Evolutionary conservation across 163 green algal species (phyloP), one percentile per base, ranked within the genome.

Genomic region (Scenedesmus sp.): DNA sequence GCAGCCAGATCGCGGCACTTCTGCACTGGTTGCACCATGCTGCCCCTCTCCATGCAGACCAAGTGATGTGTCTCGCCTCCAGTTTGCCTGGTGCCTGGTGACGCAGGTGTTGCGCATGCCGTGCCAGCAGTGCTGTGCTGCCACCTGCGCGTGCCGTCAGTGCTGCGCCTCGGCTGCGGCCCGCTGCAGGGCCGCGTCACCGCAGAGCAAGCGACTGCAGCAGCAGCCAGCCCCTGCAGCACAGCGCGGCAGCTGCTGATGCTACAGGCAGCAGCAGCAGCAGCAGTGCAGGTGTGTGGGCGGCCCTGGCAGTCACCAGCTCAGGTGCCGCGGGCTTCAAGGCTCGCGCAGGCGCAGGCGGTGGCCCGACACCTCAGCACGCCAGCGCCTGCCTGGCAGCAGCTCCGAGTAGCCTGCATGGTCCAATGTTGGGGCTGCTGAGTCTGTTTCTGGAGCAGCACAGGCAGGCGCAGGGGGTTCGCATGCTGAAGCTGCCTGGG

Each of bases 401-500:
- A 42, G 49, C 82, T 42, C 2, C 51, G 79, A 15, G 30, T 26
- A 76, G 82, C 33, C 49, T 88, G 82, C 79, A 88, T 49, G 59
- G 33, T 13, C 82, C 82, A 9, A 18, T 43, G 24, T 44, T 88
- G 18, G 82, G 82, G 22, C 53, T 51, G n/a, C 24, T 88, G 82
- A 37, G 13, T 24, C 22, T 5, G 0, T 88, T 88, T 40, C 37
- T 88, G 18, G 82, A 37, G 4, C 56, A 76, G 59, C 33, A 78
- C 59, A 35, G 37, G 59, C 13, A 88, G 20, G 4, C 35, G 35
- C 33, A 79, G 13, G 59, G 59, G n/a, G 79, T 76, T 33, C 46
- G 79, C 18, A 10, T 88, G 22, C 20, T 88, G 82, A 35, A 79
- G 37, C 26, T 88, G 82, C 82, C 82, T 78, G 82, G 82, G 82